Base-by-base conservation (phyloP, 345 rosid genomes). In the Viola odorata region DNA sequence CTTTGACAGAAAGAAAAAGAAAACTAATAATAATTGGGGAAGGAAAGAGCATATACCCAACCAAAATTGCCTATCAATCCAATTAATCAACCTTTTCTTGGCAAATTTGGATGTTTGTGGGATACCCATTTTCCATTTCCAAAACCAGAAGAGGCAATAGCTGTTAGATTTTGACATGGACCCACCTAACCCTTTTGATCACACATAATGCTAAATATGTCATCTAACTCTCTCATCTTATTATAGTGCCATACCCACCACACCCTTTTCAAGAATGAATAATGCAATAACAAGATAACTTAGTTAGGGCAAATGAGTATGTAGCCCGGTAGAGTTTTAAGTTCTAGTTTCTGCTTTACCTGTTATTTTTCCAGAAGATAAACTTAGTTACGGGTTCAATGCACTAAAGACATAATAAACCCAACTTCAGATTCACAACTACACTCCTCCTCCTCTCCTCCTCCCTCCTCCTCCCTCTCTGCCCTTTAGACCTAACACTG, bases 91-190 rank as follows among this genome's bases (percentile, higher is more conserved):
- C 38, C 48, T 50, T 73, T 60, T 64, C 67, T 48, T 60, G 76
- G 74, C 65, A 72, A 74, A 47, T 71, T 69, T 77, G 81, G 73
- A 75, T 63, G 49, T 50, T 77, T 57, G 55, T 59, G 2, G 32
- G 73, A 69, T 69, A 70, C 63, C 66, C 32, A 23, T 23, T 23
- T 23, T 23, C n/a, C 60, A 58, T 72, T 72, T 51, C 74, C 72
- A 37, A 60, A 52, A 64, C 67, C 62, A 65, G 41, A 61, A 57
- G 12, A 48, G 41, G 15, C 12, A 66, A 44, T 66, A 66, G 79
- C 65, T 69, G 76, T 62, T 74, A 64, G 75, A 67, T 74, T 64
- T 73, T 61, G 80, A 71, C 75, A 69, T 52, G 81, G 81, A 76
- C 78, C 88, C 84, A 73, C 82, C 73, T 23, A 59, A 54, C 16